Base-by-base conservation (phyloP, 2,329 filamentous ascomycete genomes). In the Coccinonectria pachysandricola region DNA sequence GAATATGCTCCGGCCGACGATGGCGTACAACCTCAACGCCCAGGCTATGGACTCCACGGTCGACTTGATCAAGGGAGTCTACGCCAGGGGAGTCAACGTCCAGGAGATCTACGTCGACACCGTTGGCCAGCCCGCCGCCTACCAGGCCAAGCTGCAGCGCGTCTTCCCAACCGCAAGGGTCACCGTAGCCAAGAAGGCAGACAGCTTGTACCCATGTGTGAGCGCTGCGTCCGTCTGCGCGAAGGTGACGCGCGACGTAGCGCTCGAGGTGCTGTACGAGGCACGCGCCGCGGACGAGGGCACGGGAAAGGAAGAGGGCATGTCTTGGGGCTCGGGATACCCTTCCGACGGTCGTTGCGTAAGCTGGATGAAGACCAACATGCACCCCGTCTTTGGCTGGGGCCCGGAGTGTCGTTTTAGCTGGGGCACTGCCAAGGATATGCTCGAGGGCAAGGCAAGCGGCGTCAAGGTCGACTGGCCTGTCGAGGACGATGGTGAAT, bases 381-480 rank as follows among this genome's bases (percentile, higher is more conserved):
- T 95, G 77, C 79, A 98, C 48, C 83, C 84, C 3, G 59, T 96
- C 2, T 98, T 96, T 60, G 91, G 91, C 9, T 98, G 91, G 88
- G 87, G 88, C 0, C 71, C 71, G 13, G 87, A 96, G 57, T 93
- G 85, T 51, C 69, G 91, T 4, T 96, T 95, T 49, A 94, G 86
- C 48, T 98, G 91, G 91, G 82, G 81, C 0, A 96, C 91, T 1
- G 82, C 82, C 2, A 95, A 92, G 59, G 87, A 96, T 47, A 71
- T 96, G 74, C 60, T 98, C 4, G 87, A 95, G 40, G 60, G 64
- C n/a, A 85, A 81, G 52, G 68, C 62, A 7, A 64, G 62, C 13
- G 73, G 71, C 4, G 67, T 80, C 27, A 78, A 70, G 49, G 79
- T 93, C 0, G 85, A 93, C 23, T 96, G 88, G 88, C 84, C 86